Percentiles rank a stretch among this genome's conserved stretches.
These are phyloP conservation scores for Draba incana DNA, from an alignment of 345 rosid species.

Conservation along the genomic window DNA sequence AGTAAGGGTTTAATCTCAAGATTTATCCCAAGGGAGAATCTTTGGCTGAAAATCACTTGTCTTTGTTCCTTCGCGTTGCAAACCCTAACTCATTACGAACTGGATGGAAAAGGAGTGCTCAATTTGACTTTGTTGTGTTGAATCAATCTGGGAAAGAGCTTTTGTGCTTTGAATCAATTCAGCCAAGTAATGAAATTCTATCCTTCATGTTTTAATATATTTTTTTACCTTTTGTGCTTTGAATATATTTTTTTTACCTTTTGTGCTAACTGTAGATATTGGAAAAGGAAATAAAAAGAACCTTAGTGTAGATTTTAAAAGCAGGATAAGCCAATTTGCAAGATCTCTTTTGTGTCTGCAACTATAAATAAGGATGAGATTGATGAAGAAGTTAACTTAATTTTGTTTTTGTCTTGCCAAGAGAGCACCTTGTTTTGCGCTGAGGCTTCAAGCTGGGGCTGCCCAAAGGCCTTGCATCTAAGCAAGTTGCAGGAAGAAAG, in stretches of 20 bases:
- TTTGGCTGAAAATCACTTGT: not conserved
- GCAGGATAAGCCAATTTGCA: too few species aligned
- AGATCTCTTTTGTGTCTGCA: too few species aligned
- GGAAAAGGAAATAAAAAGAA: too few species aligned
- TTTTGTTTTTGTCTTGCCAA: not conserved
- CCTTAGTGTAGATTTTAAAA: too few species aligned
- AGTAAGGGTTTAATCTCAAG: not conserved
- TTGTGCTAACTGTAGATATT: not conserved
- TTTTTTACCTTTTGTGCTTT: not conserved
- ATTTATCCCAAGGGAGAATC: not conserved
- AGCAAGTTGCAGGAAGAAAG: not conserved
- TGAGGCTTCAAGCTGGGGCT: not conserved
- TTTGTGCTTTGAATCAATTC: too few species aligned
- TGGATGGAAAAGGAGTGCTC: slow-evolving; percentile 14
- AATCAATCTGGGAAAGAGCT: not conserved
- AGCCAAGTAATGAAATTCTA: too few species aligned
- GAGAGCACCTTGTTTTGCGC: not conserved
- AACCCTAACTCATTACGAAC: not conserved
- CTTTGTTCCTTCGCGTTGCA: not conserved
- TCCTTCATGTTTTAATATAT: too few species aligned
- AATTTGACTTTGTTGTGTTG: not conserved
- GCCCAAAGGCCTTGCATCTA: not conserved
- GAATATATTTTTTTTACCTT: not conserved
- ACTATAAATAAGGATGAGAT: too few species aligned
- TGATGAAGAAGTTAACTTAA: too few species aligned